Base-by-base conservation (phyloP, 768 basidiomycete species). In the Xerocomellus amylosporus region DNA sequence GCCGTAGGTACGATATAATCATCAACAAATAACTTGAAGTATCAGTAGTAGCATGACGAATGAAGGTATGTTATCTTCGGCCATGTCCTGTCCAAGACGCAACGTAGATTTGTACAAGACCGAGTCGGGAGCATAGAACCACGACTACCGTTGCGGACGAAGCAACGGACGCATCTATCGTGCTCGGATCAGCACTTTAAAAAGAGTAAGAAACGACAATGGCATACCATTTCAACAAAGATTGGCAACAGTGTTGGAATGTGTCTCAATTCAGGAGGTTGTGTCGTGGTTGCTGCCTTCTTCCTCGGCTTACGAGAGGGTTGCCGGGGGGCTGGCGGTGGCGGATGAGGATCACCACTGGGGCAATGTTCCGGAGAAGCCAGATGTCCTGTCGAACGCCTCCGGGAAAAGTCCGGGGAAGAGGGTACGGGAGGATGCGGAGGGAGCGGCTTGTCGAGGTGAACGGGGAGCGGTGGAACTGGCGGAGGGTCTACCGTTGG, bases 201-300 rank as follows among this genome's bases (percentile, higher is more conserved):
- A 31, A 2, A 7, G 28, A 14, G 5, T 8, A 36, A 44, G 47
- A 46, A 49, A 9, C 14, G 15, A 41, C 38, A 33, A 45, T 8
- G 14, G 2, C 56, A 73, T 85, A 97, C 94, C 81, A 98, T 85
- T 74, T 98, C 97, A 41, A 88, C 81, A 69, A 98, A 98, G 26
- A 98, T 62, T 2, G 96, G 93, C 36, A 97, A 74, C 20, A 99
- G 69, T 55, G 84, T 78, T n/a, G 91, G 88, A 48, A 98, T 82
- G 63, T 87, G 80, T 44, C 77, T 73, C 44, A 98, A 75, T 48
- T 90, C 84, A 2, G 97, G 97, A 41, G 88, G 86, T 59, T 84
- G 80, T 41, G 89, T 69, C 8, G 74, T 64, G 41, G 73, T 70
- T 2, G 65, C 55, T 22, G 69, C 67, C 57, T 76, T 79, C 71